Evolutionary conservation across 2,329 filamentous ascomycete species (phyloP).

Genomic region (Madurella fahalii): DNA sequence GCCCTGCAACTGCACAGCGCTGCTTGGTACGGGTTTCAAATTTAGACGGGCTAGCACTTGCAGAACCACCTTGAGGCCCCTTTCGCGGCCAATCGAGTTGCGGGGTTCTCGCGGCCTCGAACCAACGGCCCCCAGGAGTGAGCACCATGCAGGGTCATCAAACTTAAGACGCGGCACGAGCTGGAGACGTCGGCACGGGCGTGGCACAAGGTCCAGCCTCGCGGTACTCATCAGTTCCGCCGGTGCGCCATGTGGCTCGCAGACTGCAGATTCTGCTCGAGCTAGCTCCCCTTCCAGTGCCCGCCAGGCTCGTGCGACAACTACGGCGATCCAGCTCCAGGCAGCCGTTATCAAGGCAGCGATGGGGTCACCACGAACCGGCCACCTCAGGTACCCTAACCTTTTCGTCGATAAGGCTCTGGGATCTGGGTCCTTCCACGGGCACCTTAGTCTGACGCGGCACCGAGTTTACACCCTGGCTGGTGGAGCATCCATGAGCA

Average conservation of each 20-base stretch:
- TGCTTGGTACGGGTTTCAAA: neutral
- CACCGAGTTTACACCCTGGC: neutral
- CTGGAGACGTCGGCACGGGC: neutral
- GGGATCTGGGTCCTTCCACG: too few species aligned
- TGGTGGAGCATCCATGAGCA: too few species aligned
- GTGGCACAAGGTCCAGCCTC: neutral
- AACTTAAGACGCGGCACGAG: neutral
- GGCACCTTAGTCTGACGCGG: too few species aligned
- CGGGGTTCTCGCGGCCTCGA: neutral
- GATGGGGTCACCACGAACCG: too few species aligned
- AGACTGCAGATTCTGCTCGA: neutral
- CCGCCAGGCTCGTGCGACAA: too few species aligned
- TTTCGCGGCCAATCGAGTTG: slow-evolving; percentile 6
- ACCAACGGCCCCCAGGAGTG: slow-evolving; percentile 8
- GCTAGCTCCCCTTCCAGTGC: too few species aligned
- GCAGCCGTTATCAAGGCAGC: too few species aligned
- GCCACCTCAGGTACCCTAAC: too few species aligned
- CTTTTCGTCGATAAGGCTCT: too few species aligned
- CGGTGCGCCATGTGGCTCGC: neutral
- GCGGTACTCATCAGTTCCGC: neutral
- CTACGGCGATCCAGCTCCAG: too few species aligned
- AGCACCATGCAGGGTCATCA: slow-evolving; percentile 2
- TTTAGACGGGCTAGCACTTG: slow-evolving; percentile 4
- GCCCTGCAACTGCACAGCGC: neutral
- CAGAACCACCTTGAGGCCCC: neutral